Base-by-base conservation (phyloP, 148 eudicot genomes). In the Silene latifolia region DNA sequence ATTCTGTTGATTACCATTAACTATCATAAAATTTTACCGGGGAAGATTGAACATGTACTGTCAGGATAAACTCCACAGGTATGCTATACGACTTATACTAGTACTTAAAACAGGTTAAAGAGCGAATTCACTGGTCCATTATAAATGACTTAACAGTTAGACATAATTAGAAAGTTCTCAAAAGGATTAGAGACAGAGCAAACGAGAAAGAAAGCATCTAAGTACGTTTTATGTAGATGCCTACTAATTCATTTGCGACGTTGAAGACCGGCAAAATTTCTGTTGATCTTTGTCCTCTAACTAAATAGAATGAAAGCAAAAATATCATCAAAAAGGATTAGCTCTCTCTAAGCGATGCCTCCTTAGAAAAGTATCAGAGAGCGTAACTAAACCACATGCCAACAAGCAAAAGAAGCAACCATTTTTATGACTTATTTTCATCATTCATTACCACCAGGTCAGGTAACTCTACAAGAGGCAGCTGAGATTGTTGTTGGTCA, bases 381-480 rank as follows among this genome's bases (percentile, higher is more conserved):
- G 44, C 35, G 35, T 39, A 39, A 39, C 44, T 51, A 51, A 7
- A 51, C 4, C 42, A 3, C 42, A 56, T 74, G 63, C 46, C 18
- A 17, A 35, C 21, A 71, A 71, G 35, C 27, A 54, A 15, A 51
- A 13, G 18, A 51, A 23, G 13, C 23, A 70, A 56, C 20, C 1
- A 71, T 8, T n/a, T n/a, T n/a, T 5, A 20, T 78, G 81, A 73
- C 39, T 83, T 64, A 3, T 81, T 75, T 7, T 81, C 79, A n/a
- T 59, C 81, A 9, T 57, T 68, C 0, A 74, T 58, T 69, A 82
- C 84, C 64, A 82, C 84, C 64, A 85, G 53, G 27, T 73, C 76
- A 0, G 80, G 72, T 44, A 89, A 67, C 8, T 82, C 87, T 67
- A 83, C 14, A 25, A 25, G 39, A 56, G 87, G 82, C 54, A 85